Evolutionary conservation across 2,329 filamentous ascomycete genomes (phyloP).

Genomic region (Aspergillus neotritici): DNA sequence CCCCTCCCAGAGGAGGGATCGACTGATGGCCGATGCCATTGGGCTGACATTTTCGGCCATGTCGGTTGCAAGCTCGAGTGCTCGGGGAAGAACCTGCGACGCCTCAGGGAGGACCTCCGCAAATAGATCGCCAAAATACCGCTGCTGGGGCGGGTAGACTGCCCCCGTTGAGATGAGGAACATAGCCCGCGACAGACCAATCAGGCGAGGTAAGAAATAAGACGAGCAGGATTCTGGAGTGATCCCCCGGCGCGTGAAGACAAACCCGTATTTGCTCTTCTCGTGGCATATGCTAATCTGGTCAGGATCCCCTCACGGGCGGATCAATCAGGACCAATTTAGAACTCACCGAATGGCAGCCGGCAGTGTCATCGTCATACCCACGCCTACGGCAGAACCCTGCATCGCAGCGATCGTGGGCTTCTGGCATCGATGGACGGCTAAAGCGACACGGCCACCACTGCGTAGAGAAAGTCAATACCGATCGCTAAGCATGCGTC

Average conservation of each 20-base stretch:
- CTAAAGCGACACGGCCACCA: constrained; percentile 49
- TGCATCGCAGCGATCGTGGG: constrained; percentile 57
- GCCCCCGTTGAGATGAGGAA: constrained; percentile 61
- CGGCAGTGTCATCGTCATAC: constrained; percentile 58
- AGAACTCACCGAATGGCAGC: constrained; percentile 25
- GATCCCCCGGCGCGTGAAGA: constrained; percentile 63
- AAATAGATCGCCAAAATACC: constrained; percentile 57
- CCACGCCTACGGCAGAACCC: constrained; percentile 55
- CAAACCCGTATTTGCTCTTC: constrained; percentile 63
- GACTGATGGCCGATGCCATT: constrained; percentile 57
- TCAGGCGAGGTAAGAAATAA: constrained; percentile 63
- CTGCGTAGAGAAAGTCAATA: not conserved
- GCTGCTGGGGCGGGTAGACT: constrained; percentile 42
- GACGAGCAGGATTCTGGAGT: constrained; percentile 64
- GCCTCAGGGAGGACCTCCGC: constrained; percentile 52
- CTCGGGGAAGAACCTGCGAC: constrained; percentile 55
- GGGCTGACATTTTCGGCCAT: constrained; percentile 55
- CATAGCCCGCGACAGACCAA: constrained; percentile 59
- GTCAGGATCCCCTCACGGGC: no score
- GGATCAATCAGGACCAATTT: no score
- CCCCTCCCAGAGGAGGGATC: constrained; percentile 59
- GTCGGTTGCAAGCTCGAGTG: constrained; percentile 58
- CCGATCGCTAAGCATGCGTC: no score
- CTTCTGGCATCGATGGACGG: constrained; percentile 54
- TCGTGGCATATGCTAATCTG: constrained; percentile 7